Evolutionary conservation across 108 stramenopile genomes (phyloP), one percentile per base, ranked within the genome.

Genomic region (Nannochloropsis gaditana): DNA sequence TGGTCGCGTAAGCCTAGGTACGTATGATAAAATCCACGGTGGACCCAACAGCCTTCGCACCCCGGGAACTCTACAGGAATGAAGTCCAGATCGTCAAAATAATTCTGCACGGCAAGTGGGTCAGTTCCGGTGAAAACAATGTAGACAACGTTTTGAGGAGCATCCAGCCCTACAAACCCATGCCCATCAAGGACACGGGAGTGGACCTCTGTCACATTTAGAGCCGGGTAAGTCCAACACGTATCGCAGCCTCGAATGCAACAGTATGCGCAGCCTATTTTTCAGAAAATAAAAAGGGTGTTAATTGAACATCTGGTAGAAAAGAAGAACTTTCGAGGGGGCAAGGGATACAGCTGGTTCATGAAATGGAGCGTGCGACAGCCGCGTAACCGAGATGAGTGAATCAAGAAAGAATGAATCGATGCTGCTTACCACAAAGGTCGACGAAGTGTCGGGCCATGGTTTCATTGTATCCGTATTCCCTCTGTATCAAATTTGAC

Each of bases 111-210:
- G 82, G 43, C 82, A 15, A 82, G 21, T 19, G 82, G 82, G 45
- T 82, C 45, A 45, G 82, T 82, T 43, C 82, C 82, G 19, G 82
- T 45, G 21, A 82, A 82, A 21, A 21, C 82, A 15, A 82, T 15
- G 59, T 73, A 73, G 4, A 8, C n/a, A 6, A n/a, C n/a, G 59
- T 73, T n/a, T 15, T 15, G 15, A 73, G 59, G 8, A n/a, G 15
- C 59, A n/a, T 73, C 59, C 19, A 73, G n/a, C 19, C 19, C 59
- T 4, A 73, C 59, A n/a, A 73, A 73, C 15, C 59, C 59, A n/a
- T 73, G 59, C 59, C 59, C 59, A n/a, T 73, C 59, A n/a, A n/a
- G 59, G 59, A 73, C n/a, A n/a, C 59, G 59, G 59, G 59, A 73
- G n/a, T 73, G 59, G 3, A 73, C n/a, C 59, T 15, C 15, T n/a